Base-by-base conservation (phyloP, 2,329 filamentous ascomycete species). In the Ophiosphaerella korrae region DNA sequence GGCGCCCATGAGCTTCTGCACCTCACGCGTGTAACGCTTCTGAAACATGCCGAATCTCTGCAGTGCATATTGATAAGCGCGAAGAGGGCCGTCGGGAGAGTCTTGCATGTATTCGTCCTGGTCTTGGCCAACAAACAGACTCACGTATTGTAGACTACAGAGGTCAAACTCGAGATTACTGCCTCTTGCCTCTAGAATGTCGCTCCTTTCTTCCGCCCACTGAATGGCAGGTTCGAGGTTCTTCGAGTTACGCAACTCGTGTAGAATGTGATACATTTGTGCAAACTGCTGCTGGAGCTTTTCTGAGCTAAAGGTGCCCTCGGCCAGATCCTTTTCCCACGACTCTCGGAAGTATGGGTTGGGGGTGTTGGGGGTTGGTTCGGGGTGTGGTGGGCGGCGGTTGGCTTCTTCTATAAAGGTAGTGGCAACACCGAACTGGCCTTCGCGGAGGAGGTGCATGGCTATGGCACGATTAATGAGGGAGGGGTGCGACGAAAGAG, bases 121-220 rank as follows among this genome's bases (percentile, higher is more conserved):
- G 2, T 48, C 34, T 8, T 53, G 45, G 24, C 60, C 58, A n/a
- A 63, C 48, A 74, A 95, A 96, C 1, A 97, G 82, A 83, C 90
- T 93, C 31, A 97, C 83, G 64, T 90, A 99, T 62, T 96, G 91
- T 14, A 97, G 80, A 58, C 91, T 89, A 75, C 88, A 90, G 2
- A 99, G 85, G 67, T 99, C 93, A 58, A 97, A 99, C 71, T 97
- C 93, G 2, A 99, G 83, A 63, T 96, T 96, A 66, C 91, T 96
- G 3, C 92, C 93, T 41, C 91, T 84, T 3, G 84, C 82, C 66
- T 96, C 91, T 2, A 99, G 81, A 23, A 86, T 80, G 5, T 75
- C 73, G 51, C 86, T 87, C 65, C 97, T 88, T 23, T 81, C 70
- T 33, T 86, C 80, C 0, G 94, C 90, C 94, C 94, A 99, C 47